Evolutionary conservation across 1,284 basidiomycete species (phyloP).

Genomic region (Ustilago sp.): DNA sequence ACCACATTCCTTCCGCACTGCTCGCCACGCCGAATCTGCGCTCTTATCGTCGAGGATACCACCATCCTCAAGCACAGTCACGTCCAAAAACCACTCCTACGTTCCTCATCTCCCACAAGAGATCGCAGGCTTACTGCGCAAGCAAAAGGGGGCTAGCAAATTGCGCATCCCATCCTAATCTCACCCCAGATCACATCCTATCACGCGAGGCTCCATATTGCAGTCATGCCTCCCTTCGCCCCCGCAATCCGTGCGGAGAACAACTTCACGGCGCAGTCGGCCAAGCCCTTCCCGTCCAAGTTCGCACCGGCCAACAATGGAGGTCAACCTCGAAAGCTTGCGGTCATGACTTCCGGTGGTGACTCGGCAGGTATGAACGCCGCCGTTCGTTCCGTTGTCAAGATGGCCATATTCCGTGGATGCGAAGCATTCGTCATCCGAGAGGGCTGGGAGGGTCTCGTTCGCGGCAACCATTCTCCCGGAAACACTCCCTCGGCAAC

Average conservation of each 20-base stretch:
- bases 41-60: neutral
- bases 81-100: neutral
- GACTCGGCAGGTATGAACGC: slow-evolving; percentile 82
- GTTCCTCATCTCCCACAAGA: neutral
- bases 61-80: neutral
- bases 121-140: neutral
- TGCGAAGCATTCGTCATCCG: slow-evolving; percentile 72
- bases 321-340: slow-evolving; percentile 72
- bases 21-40: neutral
- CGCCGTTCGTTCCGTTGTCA: slow-evolving; percentile 65
- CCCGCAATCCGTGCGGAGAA: slow-evolving; percentile 42
- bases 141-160: neutral
- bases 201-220: neutral
- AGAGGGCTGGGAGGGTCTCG: slow-evolving; percentile 96
- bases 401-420: slow-evolving; percentile 75
- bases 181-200: neutral
- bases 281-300: slow-evolving; percentile 29
- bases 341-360: slow-evolving; percentile 93
- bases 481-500: slow-evolving; percentile 42
- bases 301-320: slow-evolving; percentile 28
- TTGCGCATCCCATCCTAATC: neutral
- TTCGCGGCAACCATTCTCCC: slow-evolving; percentile 72
- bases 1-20: neutral
- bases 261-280: slow-evolving; percentile 23
- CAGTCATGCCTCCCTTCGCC: slow-evolving; percentile 41